These are phyloP conservation scores for Monilinia laxa DNA, from an alignment of 2,329 filamentous ascomycete genomes.

Conservation along the genomic window DNA sequence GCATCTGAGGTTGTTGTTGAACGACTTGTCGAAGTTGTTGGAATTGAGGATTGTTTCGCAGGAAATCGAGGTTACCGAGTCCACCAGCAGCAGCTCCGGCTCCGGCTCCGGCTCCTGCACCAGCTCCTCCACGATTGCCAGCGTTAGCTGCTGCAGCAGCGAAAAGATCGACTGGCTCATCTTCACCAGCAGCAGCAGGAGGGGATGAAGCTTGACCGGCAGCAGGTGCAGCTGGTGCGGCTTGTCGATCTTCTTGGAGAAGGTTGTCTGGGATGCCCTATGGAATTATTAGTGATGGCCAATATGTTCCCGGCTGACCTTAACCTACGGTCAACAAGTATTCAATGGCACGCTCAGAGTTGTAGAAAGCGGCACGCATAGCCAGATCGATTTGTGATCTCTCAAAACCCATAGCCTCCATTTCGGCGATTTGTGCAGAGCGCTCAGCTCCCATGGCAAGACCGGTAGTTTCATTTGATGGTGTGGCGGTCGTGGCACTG, in stretches of 20 bases:
- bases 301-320: background rate
- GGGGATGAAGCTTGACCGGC: slow-evolving; percentile 45
- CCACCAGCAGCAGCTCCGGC: slow-evolving; percentile 50
- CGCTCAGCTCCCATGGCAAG: slow-evolving; percentile 83
- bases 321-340: slow-evolving; percentile 79
- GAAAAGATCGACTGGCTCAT: slow-evolving; percentile 81
- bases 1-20: slow-evolving; percentile 96
- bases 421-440: slow-evolving; percentile 78
- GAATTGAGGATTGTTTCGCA: slow-evolving; percentile 94
- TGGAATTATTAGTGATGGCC: slow-evolving; percentile 25
- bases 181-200: slow-evolving; percentile 52
- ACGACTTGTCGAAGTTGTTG: slow-evolving; percentile 96
- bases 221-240: slow-evolving; percentile 48
- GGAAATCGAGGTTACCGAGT: slow-evolving; percentile 82
- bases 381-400: slow-evolving; percentile 85
- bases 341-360: slow-evolving; percentile 95
- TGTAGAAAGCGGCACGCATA: slow-evolving; percentile 95
- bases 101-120: slow-evolving; percentile 45
- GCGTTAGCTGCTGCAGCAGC: slow-evolving; percentile 69
- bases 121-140: slow-evolving; percentile 50
- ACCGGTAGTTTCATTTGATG: slow-evolving; percentile 70
- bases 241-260: slow-evolving; percentile 63
- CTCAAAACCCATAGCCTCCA: slow-evolving; percentile 97
- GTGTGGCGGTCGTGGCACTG: slow-evolving; percentile 47
- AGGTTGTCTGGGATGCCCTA: slow-evolving; percentile 89